These are phyloP conservation scores for Boeremia exigua DNA, from an alignment of 2,329 filamentous ascomycete species.

Conservation along the genomic window DNA sequence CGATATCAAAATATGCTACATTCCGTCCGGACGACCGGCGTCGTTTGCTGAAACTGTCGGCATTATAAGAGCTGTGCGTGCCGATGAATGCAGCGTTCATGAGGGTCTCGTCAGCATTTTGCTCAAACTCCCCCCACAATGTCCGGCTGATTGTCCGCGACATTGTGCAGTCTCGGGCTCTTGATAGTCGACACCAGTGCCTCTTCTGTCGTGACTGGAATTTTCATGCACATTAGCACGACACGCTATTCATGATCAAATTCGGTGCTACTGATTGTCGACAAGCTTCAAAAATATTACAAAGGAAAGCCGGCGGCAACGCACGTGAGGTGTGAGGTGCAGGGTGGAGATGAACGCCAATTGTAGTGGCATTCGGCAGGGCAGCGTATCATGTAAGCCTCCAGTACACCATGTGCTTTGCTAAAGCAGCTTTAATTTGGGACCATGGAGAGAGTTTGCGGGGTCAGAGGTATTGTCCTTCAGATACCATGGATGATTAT, in stretches of 20 bases:
- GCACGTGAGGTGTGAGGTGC: neutral
- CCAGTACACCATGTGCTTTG: neutral
- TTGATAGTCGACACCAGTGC: neutral
- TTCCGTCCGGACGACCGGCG: neutral
- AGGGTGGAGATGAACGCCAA: neutral
- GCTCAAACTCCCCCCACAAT: neutral
- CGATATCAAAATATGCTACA: neutral
- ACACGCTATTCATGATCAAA: neutral
- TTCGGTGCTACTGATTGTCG: neutral
- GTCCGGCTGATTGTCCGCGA: conserved; percentile 12
- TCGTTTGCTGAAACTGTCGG: neutral
- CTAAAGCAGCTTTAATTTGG: neutral
- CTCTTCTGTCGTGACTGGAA: neutral
- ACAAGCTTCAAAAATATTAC: neutral
- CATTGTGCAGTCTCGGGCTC: neutral
- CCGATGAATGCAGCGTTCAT: too few relatives aligned
- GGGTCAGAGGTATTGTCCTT: neutral
- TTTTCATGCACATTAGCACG: neutral
- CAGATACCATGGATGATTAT: neutral
- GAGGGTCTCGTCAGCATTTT: neutral
- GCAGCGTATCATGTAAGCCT: neutral
- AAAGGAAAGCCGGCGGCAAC: neutral
- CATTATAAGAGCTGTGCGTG: neutral
- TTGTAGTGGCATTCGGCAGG: neutral
- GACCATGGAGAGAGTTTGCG: neutral